Conservation (phyloP, 768 basidiomycete genomes). For the Tulasnella sp. region DNA sequence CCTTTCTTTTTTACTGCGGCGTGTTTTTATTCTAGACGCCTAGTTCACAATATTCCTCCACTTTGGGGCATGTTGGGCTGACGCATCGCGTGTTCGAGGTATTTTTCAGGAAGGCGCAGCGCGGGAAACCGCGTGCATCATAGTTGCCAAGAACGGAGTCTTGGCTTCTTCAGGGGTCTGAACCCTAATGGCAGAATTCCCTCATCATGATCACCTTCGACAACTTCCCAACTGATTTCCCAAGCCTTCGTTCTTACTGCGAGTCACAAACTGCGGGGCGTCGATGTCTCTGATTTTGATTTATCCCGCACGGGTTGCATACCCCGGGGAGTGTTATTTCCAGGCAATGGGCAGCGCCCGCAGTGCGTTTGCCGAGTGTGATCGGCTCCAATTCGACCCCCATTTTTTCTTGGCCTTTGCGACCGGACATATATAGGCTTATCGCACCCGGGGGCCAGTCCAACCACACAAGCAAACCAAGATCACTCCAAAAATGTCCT, state of each 20-base stretch:
- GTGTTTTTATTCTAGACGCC: background rate
- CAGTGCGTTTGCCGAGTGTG: background rate
- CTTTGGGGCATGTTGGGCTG: background rate
- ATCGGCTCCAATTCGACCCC: background rate
- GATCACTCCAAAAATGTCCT: background rate
- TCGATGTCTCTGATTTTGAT: background rate
- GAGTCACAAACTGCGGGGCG: conserved; percentile 1
- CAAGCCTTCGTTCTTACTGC: background rate
- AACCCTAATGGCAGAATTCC: background rate
- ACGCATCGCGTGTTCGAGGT: background rate
- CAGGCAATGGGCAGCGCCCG: background rate
- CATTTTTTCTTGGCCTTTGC: background rate
- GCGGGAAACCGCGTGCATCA: background rate
- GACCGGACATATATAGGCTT: background rate
- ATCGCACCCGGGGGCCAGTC: background rate
- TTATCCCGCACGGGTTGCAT: background rate
- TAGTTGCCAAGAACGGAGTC: too few relatives aligned
- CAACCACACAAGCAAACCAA: background rate
- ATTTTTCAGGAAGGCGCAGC: background rate
- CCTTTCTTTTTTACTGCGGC: background rate
- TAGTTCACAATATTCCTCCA: background rate
- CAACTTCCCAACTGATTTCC: background rate
- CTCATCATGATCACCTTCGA: background rate
- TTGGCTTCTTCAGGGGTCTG: background rate
- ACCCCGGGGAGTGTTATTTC: background rate